Conservation (phyloP, 2,329 filamentous ascomycete genomes). For the Domatiomyces globalis region DNA sequence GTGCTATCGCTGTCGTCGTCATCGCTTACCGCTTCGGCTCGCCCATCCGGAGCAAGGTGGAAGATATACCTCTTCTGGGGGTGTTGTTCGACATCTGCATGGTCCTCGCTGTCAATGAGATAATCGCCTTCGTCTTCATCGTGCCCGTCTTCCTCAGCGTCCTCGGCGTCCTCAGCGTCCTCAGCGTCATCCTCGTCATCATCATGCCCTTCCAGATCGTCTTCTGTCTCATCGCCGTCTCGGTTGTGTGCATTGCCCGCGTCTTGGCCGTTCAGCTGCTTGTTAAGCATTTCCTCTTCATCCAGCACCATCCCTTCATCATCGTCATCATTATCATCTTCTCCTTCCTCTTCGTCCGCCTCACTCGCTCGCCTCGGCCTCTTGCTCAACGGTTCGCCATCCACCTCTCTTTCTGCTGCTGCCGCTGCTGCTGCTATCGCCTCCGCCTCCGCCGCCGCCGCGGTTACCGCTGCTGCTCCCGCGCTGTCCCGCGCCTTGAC, state of each 20-base stretch:
- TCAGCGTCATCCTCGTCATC: conserved; percentile 13
- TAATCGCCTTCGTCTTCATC: conserved; percentile 3
- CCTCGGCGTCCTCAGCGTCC: conserved; percentile 22
- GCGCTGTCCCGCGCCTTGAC: conserved; percentile 34
- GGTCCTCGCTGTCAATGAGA: neutral
- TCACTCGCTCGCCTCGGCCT: conserved; percentile 6
- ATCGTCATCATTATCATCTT: conserved; percentile 15
- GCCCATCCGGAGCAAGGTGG: conserved; percentile 11
- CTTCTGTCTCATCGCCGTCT: conserved; percentile 11
- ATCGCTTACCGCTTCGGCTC: conserved; percentile 15
- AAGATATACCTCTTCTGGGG: conserved; percentile 1
- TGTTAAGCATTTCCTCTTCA: conserved; percentile 20
- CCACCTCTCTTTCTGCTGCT: conserved; percentile 12
- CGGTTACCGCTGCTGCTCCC: conserved; percentile 38
- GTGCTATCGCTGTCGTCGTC: conserved; percentile 15
- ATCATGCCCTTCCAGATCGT: conserved; percentile 11
- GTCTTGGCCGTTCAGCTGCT: conserved; percentile 15
- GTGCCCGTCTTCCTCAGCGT: conserved; percentile 13
- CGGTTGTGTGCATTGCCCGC: conserved; percentile 14
- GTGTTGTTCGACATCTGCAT: neutral
- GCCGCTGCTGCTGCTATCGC: conserved; percentile 11
- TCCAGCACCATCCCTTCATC: conserved; percentile 16
- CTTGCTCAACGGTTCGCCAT: conserved; percentile 6
- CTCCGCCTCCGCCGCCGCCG: conserved; percentile 11
- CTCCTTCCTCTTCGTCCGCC: conserved; percentile 11